These are phyloP conservation scores for Flaveria floridana DNA, from an alignment of 140 eudicot species.

Conservation along the genomic window DNA sequence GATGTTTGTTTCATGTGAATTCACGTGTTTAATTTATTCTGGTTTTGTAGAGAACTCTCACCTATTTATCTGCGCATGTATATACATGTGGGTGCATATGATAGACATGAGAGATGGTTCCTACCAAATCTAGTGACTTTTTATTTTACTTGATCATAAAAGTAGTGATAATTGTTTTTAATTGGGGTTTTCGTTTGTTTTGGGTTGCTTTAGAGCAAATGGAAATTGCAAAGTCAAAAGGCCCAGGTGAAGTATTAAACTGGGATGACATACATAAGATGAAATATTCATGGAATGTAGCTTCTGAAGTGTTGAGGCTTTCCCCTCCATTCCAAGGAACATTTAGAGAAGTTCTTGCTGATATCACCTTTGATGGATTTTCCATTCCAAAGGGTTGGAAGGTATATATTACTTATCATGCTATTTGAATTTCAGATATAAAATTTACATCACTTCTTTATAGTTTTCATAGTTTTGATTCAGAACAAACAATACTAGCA, in stretches of 20 bases:
- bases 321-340: conserved; percentile 51
- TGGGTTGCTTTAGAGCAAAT: conserved; percentile 39
- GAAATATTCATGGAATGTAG: conserved; percentile 58
- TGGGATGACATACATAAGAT: conserved; percentile 58
- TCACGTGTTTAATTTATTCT: no score
- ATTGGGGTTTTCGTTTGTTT: background rate
- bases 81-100: no score
- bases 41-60: no score
- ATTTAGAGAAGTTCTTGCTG: conserved; percentile 45
- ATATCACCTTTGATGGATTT: conserved; percentile 46
- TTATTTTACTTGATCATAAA: no score
- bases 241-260: conserved; percentile 34
- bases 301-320: conserved; percentile 44
- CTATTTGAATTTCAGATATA: background rate
- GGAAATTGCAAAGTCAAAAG: conserved; percentile 46
- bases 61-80: no score
- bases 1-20: no score
- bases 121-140: no score
- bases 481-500: no score
- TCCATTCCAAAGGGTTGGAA: conserved; percentile 57
- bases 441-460: background rate
- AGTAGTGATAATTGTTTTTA: background rate
- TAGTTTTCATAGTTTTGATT: no score
- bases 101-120: no score
- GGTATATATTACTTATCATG: conserved; percentile 26